Evolutionary conservation across 768 basidiomycete species (phyloP), one percentile per base, ranked within the genome.

Genomic region (Lactarius sanguifluus): DNA sequence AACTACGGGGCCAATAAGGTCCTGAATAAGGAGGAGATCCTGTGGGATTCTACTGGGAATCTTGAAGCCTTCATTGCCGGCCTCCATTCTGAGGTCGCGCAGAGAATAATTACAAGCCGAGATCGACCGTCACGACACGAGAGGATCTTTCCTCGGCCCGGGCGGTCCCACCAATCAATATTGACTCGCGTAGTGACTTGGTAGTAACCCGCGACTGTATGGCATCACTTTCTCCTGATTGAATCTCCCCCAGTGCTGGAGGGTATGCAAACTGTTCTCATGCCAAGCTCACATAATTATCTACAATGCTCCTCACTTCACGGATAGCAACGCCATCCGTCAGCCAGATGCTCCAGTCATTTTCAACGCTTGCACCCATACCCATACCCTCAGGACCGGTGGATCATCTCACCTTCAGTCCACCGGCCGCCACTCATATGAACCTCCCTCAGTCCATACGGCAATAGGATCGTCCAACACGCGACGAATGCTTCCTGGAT

Each of bases 401-500:
- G 82, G 13, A 67, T 16, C 82, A 87, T 88, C 57, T 69, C 74
- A 54, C 88, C 78, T 7, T 83, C 80, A 0, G 81, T 59, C 89
- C 89, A 92, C 38, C 73, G 72, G 2, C 89, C 91, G 0, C 85
- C 92, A 69, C 91, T 92, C 65, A 92, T 73, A 73, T 94, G 92
- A 1, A 94, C 78, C 74, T 93, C 91, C 28, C 76, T 77, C 28
- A 91, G 73, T 7, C 88, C 88, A 30, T 81, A 76, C 0, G 86
- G 83, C 28, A 85, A 70, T 43, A 92, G 77, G 77, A 23, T 76
- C 70, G 25, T 80, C 71, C 59, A 91, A 77, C 40, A 94, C 56
- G 13, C 69, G 60, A 1, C 77, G 73, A n/a, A 87, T 76, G 1
- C 84, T 91, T 10, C 78, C 71, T 8, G 80, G 73, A 69, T 88